phyloP scores from a whole-genome alignment of 2,329 filamentous ascomycete species.

The Ophiocordyceps australis region DNA sequence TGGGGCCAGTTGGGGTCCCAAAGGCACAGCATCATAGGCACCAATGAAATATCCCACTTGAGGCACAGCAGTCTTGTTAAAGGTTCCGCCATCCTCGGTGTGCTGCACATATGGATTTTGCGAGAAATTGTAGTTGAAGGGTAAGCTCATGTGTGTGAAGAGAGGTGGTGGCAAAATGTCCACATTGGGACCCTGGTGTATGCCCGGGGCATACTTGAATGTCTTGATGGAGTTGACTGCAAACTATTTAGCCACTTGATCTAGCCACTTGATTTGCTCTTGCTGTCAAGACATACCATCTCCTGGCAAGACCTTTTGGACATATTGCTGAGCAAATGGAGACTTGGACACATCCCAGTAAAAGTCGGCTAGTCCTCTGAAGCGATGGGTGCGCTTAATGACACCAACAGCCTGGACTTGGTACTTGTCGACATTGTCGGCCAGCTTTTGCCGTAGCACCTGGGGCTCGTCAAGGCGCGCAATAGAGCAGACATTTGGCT shows the following conservation, averaged over 20 bases:
- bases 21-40: conserved; percentile 40
- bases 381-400: conserved; percentile 69
- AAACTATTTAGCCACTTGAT: neutral
- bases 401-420: conserved; percentile 51
- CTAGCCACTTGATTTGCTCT: no score
- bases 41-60: conserved; percentile 39
- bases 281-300: conserved; percentile 36
- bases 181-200: conserved; percentile 37
- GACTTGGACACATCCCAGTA: conserved; percentile 57
- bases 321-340: conserved; percentile 52
- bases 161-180: conserved; percentile 65
- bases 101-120: conserved; percentile 66
- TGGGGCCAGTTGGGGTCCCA: conserved; percentile 41
- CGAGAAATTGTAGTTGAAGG: conserved; percentile 65
- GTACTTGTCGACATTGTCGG: conserved; percentile 53
- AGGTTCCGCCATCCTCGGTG: conserved; percentile 35
- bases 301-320: conserved; percentile 51
- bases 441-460: conserved; percentile 41
- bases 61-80: conserved; percentile 41
- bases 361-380: conserved; percentile 75
- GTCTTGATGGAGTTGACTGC: conserved; percentile 32
- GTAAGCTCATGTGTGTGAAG: conserved; percentile 57
- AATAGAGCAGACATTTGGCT: conserved; percentile 18
- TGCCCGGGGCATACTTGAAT: conserved; percentile 48
- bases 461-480: conserved; percentile 32